phyloP scores from a whole-genome alignment of 768 basidiomycete species.

The Galerina sulciceps region DNA sequence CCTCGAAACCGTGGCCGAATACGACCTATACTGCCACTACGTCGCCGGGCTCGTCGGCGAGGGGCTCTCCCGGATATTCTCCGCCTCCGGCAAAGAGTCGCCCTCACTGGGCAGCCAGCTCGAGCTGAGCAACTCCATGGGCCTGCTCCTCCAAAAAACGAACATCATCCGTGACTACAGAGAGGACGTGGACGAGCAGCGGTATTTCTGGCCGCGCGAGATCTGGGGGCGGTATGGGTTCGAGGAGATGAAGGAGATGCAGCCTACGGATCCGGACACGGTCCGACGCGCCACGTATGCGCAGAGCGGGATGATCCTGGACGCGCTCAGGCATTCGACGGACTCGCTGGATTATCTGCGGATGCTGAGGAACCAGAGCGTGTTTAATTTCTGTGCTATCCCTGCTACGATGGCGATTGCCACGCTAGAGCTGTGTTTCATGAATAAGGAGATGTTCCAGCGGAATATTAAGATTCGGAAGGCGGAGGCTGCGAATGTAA shows the following conservation, averaged over 20 bases:
- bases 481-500: conserved; percentile 81
- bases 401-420: conserved; percentile 96
- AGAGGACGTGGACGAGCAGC: conserved; percentile 83
- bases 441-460: conserved; percentile 87
- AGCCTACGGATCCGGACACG: conserved; percentile 46
- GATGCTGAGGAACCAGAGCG: conserved; percentile 85
- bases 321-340: conserved; percentile 81
- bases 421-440: conserved; percentile 89
- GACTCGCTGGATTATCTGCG: conserved; percentile 91
- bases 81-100: conserved; percentile 83
- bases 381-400: conserved; percentile 96
- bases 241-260: conserved; percentile 69
- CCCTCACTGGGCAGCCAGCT: conserved; percentile 78
- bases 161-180: conserved; percentile 97
- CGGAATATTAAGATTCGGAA: conserved; percentile 95
- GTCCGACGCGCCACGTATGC: conserved; percentile 75
- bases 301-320: conserved; percentile 87
- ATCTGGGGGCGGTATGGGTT: conserved; percentile 77
- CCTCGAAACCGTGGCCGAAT: conserved; percentile 79
- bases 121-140: conserved; percentile 91
- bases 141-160: conserved; percentile 95
- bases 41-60: conserved; percentile 98
- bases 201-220: conserved; percentile 94
- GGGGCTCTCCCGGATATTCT: conserved; percentile 87
- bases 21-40: conserved; percentile 98